Conservation (phyloP, 2,329 filamentous ascomycete genomes). For the Mycosphaerella arachidis region DNA sequence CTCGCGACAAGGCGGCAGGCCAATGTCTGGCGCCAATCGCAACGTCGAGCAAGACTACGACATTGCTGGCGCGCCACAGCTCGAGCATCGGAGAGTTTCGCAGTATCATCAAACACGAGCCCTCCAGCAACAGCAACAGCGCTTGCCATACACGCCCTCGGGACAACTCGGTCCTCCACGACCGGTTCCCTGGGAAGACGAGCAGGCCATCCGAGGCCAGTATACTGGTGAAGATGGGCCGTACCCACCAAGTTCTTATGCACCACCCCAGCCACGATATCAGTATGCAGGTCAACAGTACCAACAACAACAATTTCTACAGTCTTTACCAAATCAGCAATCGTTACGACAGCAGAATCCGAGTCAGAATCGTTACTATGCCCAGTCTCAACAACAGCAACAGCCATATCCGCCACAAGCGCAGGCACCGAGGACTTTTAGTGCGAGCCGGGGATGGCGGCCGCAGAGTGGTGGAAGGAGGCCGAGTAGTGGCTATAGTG, state of each 20-base stretch:
- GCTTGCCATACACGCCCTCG: background rate
- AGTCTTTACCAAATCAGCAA: conserved; percentile 6
- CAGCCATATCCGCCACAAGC: background rate
- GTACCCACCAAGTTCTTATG: background rate
- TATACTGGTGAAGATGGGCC: background rate
- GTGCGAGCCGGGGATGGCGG: background rate
- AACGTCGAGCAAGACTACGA: background rate
- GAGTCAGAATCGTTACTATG: conserved; percentile 5
- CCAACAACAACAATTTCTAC: background rate
- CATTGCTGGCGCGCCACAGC: background rate
- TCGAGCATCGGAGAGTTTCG: background rate
- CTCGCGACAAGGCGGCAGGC: background rate
- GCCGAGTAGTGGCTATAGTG: conserved; percentile 22
- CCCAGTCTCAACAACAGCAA: conserved; percentile 8
- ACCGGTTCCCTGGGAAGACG: conserved; percentile 5
- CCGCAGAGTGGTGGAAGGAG: conserved; percentile 3
- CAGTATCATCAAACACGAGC: background rate
- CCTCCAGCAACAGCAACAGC: background rate
- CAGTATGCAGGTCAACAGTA: conserved; percentile 7
- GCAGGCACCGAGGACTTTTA: background rate
- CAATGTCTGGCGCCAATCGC: background rate
- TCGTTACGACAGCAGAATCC: conserved; percentile 4
- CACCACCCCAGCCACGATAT: conserved; percentile 1
- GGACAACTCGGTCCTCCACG: background rate
- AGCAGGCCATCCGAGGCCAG: background rate